Evolutionary conservation across 306 rosid species (phyloP), one percentile per base, ranked within the genome.

Genomic region (Cotoneaster glaucophyllus): DNA sequence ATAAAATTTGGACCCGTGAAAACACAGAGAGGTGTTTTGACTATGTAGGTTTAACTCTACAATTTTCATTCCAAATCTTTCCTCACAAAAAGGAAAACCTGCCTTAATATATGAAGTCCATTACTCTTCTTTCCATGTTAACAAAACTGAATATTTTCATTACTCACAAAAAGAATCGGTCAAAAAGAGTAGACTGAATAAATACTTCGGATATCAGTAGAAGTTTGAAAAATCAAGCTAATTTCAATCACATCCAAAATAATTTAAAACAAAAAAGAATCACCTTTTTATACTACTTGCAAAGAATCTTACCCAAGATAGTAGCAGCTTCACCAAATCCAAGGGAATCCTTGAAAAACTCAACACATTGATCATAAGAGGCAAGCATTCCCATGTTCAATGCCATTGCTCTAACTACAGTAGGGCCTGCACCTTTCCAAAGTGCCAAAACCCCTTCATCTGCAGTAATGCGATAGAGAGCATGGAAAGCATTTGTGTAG

Each of bases 301-400:
- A 63, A 57, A 71, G 58, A 45, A 24, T 4, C 78, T 84, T 84
- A 90, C 99, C 91, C 62, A 95, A 4, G 29, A 95, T 84, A 29
- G 99, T 95, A 54, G 96, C 24, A 67, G 73, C 87, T 95, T 95
- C 99, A 70, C 99, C 88, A 13, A 89, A 85, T 73, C 99, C 99
- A 75, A 89, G 79, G 32, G 82, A 50, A 85, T 95, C 99, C 93
- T 82, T 92, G 93, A 83, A 95, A 72, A 92, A 89, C 79, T 95
- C 99, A 67, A 90, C 97, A 85, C 97, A 73, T 81, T 95, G 99
- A 76, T 95, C 99, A 76, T 95, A 95, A 28, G 99, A 95, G 56
- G 99, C 97, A 74, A 95, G 99, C 99, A 95, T 95, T 25, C 99
- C 99, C 99, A 95, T 95, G 86, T 95, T 95, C 91, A 95, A 85